Percentiles rank a stretch among this genome's conserved stretches.
phyloP scores from a whole-genome alignment of 2,329 filamentous ascomycete species.

The Aspergillus sp. region DNA sequence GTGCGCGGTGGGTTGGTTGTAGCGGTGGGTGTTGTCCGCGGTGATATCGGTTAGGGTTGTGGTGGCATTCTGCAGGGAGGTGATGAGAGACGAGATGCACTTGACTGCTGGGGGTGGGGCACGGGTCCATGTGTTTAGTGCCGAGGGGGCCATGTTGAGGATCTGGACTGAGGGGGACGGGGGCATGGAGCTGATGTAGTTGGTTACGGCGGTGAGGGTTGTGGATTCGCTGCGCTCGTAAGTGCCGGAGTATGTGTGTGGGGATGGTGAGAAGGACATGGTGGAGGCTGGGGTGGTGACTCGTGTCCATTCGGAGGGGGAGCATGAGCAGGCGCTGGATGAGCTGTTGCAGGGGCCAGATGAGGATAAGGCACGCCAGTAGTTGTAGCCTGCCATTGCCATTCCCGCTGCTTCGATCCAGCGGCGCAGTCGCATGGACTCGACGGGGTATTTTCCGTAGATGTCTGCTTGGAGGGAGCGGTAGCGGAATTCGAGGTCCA shows the following conservation, averaged over 20 bases:
- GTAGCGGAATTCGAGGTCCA: background rate
- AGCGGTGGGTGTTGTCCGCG: background rate
- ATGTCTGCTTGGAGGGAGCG: background rate
- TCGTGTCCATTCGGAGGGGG: background rate
- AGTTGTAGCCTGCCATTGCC: conserved; percentile 6
- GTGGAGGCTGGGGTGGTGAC: background rate
- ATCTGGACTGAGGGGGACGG: background rate
- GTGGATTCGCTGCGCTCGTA: background rate
- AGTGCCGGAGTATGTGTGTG: background rate
- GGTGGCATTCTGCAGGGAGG: background rate
- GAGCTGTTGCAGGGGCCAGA: background rate
- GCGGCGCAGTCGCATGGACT: conserved; percentile 3
- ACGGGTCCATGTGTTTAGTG: background rate
- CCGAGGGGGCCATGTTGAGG: background rate
- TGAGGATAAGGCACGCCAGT: background rate
- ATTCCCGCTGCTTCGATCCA: conserved; percentile 2
- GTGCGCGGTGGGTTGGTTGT: background rate
- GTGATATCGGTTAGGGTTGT: background rate
- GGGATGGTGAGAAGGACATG: background rate
- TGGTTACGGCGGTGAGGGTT: background rate
- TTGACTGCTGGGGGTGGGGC: background rate
- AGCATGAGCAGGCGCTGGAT: background rate
- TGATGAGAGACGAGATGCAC: background rate
- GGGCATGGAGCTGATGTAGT: conserved; percentile 2
- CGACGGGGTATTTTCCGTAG: background rate